Conservation (phyloP, 2,329 filamentous ascomycete species). For the Trichophyton schoenleinii region DNA sequence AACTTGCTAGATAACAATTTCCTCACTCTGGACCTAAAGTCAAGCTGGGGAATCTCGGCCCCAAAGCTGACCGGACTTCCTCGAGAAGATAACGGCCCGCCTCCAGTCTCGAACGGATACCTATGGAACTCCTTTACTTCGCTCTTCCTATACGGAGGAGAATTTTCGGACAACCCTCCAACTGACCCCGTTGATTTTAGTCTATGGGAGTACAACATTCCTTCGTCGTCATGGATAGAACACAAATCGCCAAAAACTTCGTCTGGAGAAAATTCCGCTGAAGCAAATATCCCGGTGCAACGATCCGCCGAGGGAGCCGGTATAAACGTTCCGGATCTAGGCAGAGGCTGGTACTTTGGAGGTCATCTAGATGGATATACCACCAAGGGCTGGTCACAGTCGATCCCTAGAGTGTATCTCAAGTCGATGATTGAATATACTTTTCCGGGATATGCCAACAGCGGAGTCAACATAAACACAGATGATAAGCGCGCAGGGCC, state of each 20-base stretch:
- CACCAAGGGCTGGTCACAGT: conserved; percentile 55
- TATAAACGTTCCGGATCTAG: conserved; percentile 55
- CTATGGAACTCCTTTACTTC: conserved; percentile 61
- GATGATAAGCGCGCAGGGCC: conserved; percentile 44
- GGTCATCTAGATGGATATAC: conserved; percentile 58
- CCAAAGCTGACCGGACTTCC: conserved; percentile 52
- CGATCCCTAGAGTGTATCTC: conserved; percentile 52
- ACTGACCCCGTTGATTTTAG: conserved; percentile 47
- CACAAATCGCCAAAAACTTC: conserved; percentile 50
- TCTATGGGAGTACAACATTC: conserved; percentile 58
- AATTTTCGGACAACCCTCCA: conserved; percentile 54
- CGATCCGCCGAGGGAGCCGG: conserved; percentile 63
- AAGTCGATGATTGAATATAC: conserved; percentile 66
- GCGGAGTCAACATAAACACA: conserved; percentile 45
- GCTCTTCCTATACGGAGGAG: conserved; percentile 61
- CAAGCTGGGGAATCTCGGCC: conserved; percentile 55
- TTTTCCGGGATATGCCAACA: conserved; percentile 56
- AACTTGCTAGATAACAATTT: conserved; percentile 52
- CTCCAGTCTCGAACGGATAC: conserved; percentile 58
- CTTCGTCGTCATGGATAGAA: conserved; percentile 49
- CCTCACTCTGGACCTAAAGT: conserved; percentile 56
- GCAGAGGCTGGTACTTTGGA: conserved; percentile 66
- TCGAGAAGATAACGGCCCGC: conserved; percentile 51
- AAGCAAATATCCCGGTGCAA: conserved; percentile 46
- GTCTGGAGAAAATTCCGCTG: conserved; percentile 49